phyloP scores from a whole-genome alignment of 75 land plant species.

The Pseudotsuga menziesii region DNA sequence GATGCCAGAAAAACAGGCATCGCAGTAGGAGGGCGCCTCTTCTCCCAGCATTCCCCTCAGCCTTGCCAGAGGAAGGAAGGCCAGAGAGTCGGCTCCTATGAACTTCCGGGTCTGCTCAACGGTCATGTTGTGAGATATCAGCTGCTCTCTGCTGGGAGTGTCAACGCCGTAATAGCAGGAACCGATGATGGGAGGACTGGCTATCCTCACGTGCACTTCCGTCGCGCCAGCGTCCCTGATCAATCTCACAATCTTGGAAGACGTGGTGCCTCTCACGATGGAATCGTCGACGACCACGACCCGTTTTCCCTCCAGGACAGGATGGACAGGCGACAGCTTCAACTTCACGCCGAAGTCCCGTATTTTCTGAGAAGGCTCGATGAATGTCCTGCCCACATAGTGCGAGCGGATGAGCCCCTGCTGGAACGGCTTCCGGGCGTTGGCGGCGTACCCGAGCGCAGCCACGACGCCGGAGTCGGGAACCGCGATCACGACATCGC shows the following conservation, averaged over 20 bases:
- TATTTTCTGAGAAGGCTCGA: conserved; percentile 28
- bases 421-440: conserved; percentile 34
- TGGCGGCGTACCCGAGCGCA: conserved; percentile 23
- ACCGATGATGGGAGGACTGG: conserved; percentile 89
- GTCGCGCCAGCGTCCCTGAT: conserved; percentile 82
- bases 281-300: conserved; percentile 67
- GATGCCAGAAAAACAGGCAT: conserved; percentile 85
- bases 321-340: conserved; percentile 22
- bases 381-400: conserved; percentile 30
- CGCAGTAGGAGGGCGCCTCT: conserved; percentile 58
- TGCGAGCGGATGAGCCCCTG: conserved; percentile 68
- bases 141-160: conserved; percentile 75
- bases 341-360: conserved; percentile 31
- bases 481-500: conserved; percentile 31
- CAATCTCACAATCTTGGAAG: conserved; percentile 83
- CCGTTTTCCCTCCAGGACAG: conserved; percentile 19
- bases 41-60: conserved; percentile 44
- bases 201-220: conserved; percentile 96
- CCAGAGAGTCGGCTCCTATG: conserved; percentile 31
- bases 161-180: conserved; percentile 98
- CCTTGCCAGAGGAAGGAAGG: conserved; percentile 71
- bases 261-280: conserved; percentile 95
- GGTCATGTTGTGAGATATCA: conserved; percentile 65
- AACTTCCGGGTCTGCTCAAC: conserved; percentile 26
- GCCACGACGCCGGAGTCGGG: conserved; percentile 33